Conservation (phyloP, 1,139 yeast species). For the Blastobotrys capitulatus region DNA sequence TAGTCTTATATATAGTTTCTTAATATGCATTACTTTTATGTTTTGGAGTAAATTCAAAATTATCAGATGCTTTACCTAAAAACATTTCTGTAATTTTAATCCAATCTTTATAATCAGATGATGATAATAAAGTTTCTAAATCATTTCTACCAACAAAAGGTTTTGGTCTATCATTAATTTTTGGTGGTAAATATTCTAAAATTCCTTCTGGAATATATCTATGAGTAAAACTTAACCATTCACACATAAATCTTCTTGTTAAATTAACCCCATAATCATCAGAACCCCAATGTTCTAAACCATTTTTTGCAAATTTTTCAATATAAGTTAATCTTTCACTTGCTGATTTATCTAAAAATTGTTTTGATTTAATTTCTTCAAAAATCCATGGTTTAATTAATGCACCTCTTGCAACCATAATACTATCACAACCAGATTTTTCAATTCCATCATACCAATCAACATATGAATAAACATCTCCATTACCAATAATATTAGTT, state of each 20-base stretch:
- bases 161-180: conserved; percentile 89
- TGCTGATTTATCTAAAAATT: conserved; percentile 86
- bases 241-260: conserved; percentile 89
- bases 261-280: conserved; percentile 90
- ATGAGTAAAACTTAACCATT: conserved; percentile 88
- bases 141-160: conserved; percentile 94
- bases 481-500: conserved; percentile 71
- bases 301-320: conserved; percentile 63
- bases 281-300: conserved; percentile 96
- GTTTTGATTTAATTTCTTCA: conserved; percentile 87
- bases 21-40: conserved; percentile 79
- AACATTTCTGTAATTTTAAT: conserved; percentile 95
- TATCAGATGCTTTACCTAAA: conserved; percentile 74
- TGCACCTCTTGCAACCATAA: conserved; percentile 98
- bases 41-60: conserved; percentile 80
- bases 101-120: conserved; percentile 88
- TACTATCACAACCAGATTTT: conserved; percentile 75
- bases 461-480: conserved; percentile 80
- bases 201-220: conserved; percentile 93
- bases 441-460: conserved; percentile 83
- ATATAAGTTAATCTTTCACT: conserved; percentile 78
- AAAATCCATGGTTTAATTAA: conserved; percentile 98
- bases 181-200: conserved; percentile 81
- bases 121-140: conserved; percentile 81
- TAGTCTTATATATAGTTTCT: conserved; percentile 12